These are phyloP conservation scores for Harrya chromipes DNA, from an alignment of 768 basidiomycete species.

Conservation along the genomic window DNA sequence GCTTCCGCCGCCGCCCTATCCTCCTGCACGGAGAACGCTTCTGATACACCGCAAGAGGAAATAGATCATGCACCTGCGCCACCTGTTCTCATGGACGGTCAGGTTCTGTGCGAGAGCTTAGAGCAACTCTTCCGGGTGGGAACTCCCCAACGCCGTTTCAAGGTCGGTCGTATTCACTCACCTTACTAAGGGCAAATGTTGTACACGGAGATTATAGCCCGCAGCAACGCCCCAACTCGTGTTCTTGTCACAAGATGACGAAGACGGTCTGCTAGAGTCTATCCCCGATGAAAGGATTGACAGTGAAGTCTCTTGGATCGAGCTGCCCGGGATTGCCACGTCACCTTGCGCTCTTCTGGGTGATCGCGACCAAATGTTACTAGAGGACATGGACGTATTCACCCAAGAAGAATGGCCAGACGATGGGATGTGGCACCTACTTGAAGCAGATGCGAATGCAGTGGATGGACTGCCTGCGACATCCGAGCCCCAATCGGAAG, in stretches of 20 bases:
- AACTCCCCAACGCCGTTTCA: conserved; percentile 43
- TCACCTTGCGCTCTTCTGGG: background rate
- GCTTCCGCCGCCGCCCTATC: conserved; percentile 29
- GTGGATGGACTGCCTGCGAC: background rate
- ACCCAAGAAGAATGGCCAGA: conserved; percentile 12
- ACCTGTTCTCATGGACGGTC: conserved; percentile 31
- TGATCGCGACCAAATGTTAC: conserved; percentile 1
- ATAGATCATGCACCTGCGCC: conserved; percentile 2
- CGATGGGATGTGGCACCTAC: conserved; percentile 13
- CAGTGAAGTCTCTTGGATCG: conserved; percentile 12
- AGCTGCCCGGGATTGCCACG: conserved; percentile 12
- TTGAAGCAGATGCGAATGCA: conserved; percentile 4
- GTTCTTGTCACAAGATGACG: conserved; percentile 17
- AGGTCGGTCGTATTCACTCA: conserved; percentile 36
- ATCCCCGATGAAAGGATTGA: conserved; percentile 4
- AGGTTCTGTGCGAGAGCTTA: conserved; percentile 40
- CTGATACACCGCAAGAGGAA: conserved; percentile 13
- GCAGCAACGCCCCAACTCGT: conserved; percentile 7
- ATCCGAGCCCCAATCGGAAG: conserved; percentile 11
- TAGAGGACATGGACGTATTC: conserved; percentile 18
- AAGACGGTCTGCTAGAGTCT: conserved; percentile 20
- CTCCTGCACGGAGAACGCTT: conserved; percentile 8
- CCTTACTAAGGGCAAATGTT: background rate
- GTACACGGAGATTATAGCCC: conserved; percentile 16
- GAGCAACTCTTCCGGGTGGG: conserved; percentile 43